A percentile compares a stretch with the other conserved stretches of the same genome.
phyloP scores from a whole-genome alignment of 2,329 filamentous ascomycete genomes.

The Ilyonectria destructans region DNA sequence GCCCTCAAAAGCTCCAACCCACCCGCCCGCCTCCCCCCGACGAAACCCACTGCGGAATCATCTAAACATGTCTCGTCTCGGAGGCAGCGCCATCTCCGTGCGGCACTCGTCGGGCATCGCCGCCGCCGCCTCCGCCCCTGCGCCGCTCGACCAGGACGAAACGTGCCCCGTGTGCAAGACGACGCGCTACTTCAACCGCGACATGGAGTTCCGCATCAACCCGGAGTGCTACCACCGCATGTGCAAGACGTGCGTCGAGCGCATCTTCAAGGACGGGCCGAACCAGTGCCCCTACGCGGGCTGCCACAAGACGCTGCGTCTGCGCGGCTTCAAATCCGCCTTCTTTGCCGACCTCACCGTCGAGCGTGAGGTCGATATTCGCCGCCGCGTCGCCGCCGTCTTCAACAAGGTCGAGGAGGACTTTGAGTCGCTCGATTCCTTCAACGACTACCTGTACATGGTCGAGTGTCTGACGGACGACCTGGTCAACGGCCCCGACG shows the following conservation, averaged over 20 bases:
- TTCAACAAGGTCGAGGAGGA: conserved; percentile 94
- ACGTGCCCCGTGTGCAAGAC: conserved; percentile 98
- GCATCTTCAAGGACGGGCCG: conserved; percentile 93
- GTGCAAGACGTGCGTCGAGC: conserved; percentile 96
- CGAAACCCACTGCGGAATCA: background rate
- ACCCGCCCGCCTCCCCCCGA: background rate
- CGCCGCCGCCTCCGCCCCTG: conserved; percentile 25
- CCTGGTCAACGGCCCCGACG: conserved; percentile 81
- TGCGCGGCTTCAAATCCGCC: conserved; percentile 86
- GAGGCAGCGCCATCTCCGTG: conserved; percentile 49
- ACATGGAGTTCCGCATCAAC: conserved; percentile 96
- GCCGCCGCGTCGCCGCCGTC: conserved; percentile 82
- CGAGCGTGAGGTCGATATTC: conserved; percentile 94
- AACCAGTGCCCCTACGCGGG: conserved; percentile 93
- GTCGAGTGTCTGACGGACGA: conserved; percentile 94
- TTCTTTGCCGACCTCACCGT: conserved; percentile 92
- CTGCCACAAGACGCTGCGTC: conserved; percentile 89
- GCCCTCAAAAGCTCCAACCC: background rate
- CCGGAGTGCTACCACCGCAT: conserved; percentile 99
- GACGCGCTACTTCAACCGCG: conserved; percentile 92
- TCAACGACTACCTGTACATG: conserved; percentile 95
- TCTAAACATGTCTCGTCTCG: conserved; percentile 50
- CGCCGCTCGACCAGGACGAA: conserved; percentile 67
- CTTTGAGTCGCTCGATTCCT: conserved; percentile 87
- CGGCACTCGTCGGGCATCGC: conserved; percentile 45